Evolutionary conservation across 1,284 basidiomycete genomes (phyloP).

Genomic region (Amylostereum chailletii): DNA sequence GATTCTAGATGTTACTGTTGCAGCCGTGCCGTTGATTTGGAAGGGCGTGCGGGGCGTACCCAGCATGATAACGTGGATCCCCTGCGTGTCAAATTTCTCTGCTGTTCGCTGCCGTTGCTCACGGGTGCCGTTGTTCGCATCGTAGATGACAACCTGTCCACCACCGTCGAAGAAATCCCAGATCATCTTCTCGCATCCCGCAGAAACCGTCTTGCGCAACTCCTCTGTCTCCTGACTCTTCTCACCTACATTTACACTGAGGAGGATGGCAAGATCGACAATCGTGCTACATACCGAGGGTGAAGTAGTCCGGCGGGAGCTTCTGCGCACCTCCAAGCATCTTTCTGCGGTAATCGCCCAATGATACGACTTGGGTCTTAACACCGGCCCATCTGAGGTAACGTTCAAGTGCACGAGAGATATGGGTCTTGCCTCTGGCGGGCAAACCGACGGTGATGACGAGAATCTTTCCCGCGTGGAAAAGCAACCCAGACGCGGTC

Average conservation of each 20-base stretch:
- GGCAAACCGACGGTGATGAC: constrained; percentile 90
- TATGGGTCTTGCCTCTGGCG: constrained; percentile 93
- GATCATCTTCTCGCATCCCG: constrained; percentile 82
- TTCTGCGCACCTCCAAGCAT: constrained; percentile 80
- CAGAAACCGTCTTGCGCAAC: constrained; percentile 66
- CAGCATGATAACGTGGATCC: constrained; percentile 89
- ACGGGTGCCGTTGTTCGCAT: constrained; percentile 92
- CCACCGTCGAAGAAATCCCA: constrained; percentile 83
- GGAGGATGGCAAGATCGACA: background rate
- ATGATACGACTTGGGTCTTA: constrained; percentile 88
- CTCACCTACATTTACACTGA: constrained; percentile 35
- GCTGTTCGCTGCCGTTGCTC: constrained; percentile 63
- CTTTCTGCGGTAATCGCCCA: constrained; percentile 92
- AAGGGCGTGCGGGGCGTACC: constrained; percentile 41
- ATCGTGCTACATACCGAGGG: constrained; percentile 45
- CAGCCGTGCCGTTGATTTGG: no score
- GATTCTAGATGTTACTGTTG: constrained; percentile 46
- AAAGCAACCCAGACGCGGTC: constrained; percentile 78
- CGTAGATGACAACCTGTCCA: constrained; percentile 97
- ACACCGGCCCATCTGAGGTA: constrained; percentile 98
- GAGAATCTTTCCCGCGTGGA: constrained; percentile 92
- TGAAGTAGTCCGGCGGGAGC: constrained; percentile 90
- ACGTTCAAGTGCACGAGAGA: constrained; percentile 90
- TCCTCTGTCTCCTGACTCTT: constrained; percentile 74
- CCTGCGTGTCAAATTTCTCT: constrained; percentile 76